phyloP scores from a whole-genome alignment of 208 protist species.

The Balamuthia mandrillaris region DNA sequence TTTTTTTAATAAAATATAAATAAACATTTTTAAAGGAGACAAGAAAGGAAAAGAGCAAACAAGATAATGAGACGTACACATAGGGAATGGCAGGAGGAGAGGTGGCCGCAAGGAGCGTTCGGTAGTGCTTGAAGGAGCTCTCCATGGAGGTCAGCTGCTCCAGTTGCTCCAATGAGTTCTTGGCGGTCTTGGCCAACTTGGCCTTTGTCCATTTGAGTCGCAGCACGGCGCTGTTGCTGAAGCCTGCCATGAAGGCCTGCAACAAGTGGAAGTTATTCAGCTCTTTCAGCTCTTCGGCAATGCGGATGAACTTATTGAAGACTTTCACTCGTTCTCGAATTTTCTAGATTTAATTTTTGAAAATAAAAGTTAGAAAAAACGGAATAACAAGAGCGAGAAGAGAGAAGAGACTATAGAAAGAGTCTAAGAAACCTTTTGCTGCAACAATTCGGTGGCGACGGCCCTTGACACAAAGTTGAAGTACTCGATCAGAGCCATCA shows the following conservation, averaged over 20 bases:
- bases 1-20: neutral
- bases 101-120: neutral
- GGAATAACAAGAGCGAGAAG: neutral
- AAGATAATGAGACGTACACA: constrained; percentile 6
- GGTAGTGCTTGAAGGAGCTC: constrained; percentile 31
- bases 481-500: constrained; percentile 37
- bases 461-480: constrained; percentile 37
- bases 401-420: neutral
- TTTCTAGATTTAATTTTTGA: constrained; percentile 11
- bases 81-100: constrained; percentile 32
- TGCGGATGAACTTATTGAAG: constrained; percentile 2
- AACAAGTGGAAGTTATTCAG: constrained; percentile 29
- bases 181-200: neutral
- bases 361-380: neutral
- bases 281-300: constrained; percentile 27
- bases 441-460: constrained; percentile 12
- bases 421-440: constrained; percentile 7
- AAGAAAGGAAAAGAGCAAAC: neutral
- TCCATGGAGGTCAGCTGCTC: constrained; percentile 39
- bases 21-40: neutral
- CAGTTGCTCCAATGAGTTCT: neutral
- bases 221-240: constrained; percentile 32
- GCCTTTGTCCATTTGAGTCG: constrained; percentile 37
- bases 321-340: constrained; percentile 33
- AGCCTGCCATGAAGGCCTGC: constrained; percentile 28